Percentiles rank a stretch among this genome's conserved stretches.
These are phyloP conservation scores for Uronychia setigera DNA, from an alignment of 73 alveolate species.

Conservation along the genomic window DNA sequence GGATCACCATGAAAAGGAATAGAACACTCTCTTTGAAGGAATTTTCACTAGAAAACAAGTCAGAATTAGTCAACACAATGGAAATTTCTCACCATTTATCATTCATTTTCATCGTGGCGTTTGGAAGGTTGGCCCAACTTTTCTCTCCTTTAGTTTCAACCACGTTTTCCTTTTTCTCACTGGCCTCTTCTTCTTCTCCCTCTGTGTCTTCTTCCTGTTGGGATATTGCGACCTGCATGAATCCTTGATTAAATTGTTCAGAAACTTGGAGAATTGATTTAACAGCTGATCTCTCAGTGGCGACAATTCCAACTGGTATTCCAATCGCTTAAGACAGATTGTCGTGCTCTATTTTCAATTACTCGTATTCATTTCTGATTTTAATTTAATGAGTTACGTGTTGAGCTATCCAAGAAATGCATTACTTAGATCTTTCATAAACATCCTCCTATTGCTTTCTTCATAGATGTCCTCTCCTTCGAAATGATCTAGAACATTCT, in stretches of 20 bases:
- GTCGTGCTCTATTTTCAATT: neutral
- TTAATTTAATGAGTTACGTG: neutral
- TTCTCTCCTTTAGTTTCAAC: no score
- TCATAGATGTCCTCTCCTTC: neutral
- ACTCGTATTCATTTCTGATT: neutral
- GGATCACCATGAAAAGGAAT: neutral
- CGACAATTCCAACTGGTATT: neutral
- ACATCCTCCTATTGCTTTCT: neutral
- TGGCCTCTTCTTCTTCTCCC: no score
- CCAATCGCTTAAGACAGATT: neutral
- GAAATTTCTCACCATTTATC: no score
- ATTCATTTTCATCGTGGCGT: no score
- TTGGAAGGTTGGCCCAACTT: no score
- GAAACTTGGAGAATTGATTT: neutral
- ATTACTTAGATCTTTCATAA: neutral
- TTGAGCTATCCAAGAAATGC: neutral
- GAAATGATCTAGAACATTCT: neutral
- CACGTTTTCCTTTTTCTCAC: neutral
- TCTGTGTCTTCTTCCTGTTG: no score
- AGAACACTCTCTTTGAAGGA: neutral
- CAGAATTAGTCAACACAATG: no score
- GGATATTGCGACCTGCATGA: neutral
- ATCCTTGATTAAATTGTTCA: neutral
- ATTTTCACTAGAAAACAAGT: no score
- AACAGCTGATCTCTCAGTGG: neutral